Conservation (phyloP, 1,284 basidiomycete genomes). For the Takashimella tepidaria region DNA sequence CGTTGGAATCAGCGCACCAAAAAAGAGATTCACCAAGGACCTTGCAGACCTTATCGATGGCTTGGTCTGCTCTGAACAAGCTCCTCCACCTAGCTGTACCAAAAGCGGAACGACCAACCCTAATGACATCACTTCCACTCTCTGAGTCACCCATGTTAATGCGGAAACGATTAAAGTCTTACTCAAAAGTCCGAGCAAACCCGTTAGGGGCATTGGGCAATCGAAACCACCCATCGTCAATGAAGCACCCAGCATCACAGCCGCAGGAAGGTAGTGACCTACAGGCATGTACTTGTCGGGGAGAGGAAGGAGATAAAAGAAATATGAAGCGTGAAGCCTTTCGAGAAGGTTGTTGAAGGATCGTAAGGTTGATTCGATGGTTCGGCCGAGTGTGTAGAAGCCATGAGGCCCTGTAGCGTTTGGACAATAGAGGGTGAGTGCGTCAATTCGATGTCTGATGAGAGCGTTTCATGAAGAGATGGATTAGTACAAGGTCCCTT, state of each 20-base stretch:
- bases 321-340: constrained; percentile 89
- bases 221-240: constrained; percentile 74
- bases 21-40: constrained; percentile 51
- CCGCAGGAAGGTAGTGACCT: constrained; percentile 80
- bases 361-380: constrained; percentile 77
- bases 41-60: constrained; percentile 4
- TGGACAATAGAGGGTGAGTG: constrained; percentile 80
- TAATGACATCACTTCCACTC: neutral
- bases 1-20: constrained; percentile 76
- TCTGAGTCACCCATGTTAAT: neutral
- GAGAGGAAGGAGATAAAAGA: constrained; percentile 80
- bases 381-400: constrained; percentile 84
- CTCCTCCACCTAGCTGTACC: constrained; percentile 25
- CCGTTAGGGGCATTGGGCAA: constrained; percentile 57
- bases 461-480: constrained; percentile 4
- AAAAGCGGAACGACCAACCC: constrained; percentile 11
- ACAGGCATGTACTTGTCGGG: constrained; percentile 80
- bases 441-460: constrained; percentile 85
- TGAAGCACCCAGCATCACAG: constrained; percentile 69
- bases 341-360: constrained; percentile 90
- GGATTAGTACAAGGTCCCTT: neutral
- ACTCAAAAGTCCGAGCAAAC: constrained; percentile 17
- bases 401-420: constrained; percentile 90
- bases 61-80: no score
- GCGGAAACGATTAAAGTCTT: constrained; percentile 20